Evolutionary conservation across 345 rosid species (phyloP), one percentile per base, ranked within the genome.

Genomic region (Eutrema japonicum): DNA sequence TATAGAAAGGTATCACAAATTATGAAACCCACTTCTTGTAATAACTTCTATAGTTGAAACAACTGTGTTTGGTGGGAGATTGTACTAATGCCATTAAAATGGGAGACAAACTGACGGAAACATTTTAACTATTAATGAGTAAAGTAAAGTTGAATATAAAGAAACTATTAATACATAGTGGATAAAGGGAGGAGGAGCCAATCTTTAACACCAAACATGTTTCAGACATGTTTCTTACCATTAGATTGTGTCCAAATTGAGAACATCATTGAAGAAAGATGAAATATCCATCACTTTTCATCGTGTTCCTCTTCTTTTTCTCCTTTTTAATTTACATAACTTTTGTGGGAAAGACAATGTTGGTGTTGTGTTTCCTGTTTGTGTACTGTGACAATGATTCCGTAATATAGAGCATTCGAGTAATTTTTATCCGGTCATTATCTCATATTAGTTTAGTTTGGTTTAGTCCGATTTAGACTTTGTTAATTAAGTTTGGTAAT

Each of bases 181-280:
- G 42, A 50, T 42, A 77, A 66, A 71, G 63, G 33, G 6, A 71
- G 12, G 53, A 12, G 8, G 55, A 64, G 14, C 62, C 80, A 77
- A 70, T 70, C 79, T 76, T 76, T 70, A 76, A 63, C 47, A 63
- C 71, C 68, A 4, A 66, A 77, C 80, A 77, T 77, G 80, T 71
- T 65, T 47, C 56, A 65, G 77, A 77, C 80, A 77, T 77, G 80
- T 77, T 77, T 77, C 68, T 66, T 71, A 64, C 76, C 57, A 64
- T 66, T 65, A 71, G 68, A 65, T 77, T 66, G 16, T 71, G 77
- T 58, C 71, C 51, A 64, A 70, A 75, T 64, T 70, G 54, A 56
- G 26, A 56, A 77, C 67, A 64, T 70, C 80, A 47, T 62, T 76
- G 75, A 64, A 9, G 36, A 45, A 55, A 55, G 18, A 47, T 63